Conservation (phyloP, 192 early-diverging fungal species). For the Jimgerdemannia lactiflua region DNA sequence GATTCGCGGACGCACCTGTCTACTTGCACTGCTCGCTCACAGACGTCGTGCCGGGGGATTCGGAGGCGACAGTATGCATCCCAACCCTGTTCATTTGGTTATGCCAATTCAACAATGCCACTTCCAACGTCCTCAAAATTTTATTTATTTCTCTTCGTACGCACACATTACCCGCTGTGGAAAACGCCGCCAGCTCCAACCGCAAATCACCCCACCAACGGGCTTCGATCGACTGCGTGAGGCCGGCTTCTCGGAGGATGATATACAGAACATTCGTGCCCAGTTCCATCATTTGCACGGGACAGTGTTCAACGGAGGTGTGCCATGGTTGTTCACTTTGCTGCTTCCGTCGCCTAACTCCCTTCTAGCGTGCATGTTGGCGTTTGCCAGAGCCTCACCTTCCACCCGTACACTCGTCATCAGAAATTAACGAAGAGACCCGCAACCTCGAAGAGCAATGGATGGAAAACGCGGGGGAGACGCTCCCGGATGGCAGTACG, state of each 20-base stretch:
- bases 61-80: conserved; percentile 13
- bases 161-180: not conserved
- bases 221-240: conserved; percentile 59
- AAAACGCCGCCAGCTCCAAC: conserved; percentile 2
- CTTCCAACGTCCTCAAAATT: not conserved
- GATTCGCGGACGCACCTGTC: conserved; percentile 28
- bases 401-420: not conserved
- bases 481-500: conserved; percentile 56
- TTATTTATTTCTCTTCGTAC: not conserved
- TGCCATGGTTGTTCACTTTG: too few species aligned
- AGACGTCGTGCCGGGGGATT: conserved; percentile 33
- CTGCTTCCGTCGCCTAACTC: not conserved
- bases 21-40: conserved; percentile 54
- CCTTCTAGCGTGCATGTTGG: not conserved
- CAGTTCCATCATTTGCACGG: conserved; percentile 55
- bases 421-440: conserved; percentile 31
- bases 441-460: conserved; percentile 50
- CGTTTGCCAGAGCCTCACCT: not conserved
- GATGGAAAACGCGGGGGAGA: conserved; percentile 53
- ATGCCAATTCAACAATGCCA: not conserved
- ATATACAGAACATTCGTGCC: conserved; percentile 46
- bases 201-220: conserved; percentile 38
- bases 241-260: conserved; percentile 55
- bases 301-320: conserved; percentile 9
- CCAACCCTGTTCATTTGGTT: not conserved